A percentile compares a stretch with the other conserved stretches of the same genome.
phyloP scores from a whole-genome alignment of 2,329 filamentous ascomycete species.

The Diaporthe caulivora region DNA sequence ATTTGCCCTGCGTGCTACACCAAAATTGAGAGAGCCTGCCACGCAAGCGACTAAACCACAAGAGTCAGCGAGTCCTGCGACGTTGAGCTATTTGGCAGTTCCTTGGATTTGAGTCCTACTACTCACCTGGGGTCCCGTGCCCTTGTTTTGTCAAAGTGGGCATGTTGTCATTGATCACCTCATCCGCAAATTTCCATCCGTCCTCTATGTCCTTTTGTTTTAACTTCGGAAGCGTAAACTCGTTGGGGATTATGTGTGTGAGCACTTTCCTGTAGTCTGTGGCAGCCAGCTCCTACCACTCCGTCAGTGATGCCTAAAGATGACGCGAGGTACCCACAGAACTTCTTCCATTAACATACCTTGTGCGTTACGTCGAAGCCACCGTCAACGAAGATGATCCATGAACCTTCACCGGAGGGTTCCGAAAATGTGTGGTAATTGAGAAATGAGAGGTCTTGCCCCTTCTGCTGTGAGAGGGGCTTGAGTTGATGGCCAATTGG shows the following conservation, averaged over 20 bases:
- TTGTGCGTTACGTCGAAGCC: constrained; percentile 24
- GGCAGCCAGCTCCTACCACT: background rate
- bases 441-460: background rate
- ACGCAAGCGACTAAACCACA: constrained; percentile 13
- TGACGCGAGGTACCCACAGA: background rate
- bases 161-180: constrained; percentile 20
- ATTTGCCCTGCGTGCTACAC: constrained; percentile 16
- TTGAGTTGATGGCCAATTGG: constrained; percentile 6
- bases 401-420: constrained; percentile 15
- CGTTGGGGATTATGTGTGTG: background rate
- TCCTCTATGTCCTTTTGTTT: background rate
- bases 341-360: constrained; percentile 1
- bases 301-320: background rate
- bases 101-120: too few relatives aligned
- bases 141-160: background rate
- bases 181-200: background rate
- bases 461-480: constrained; percentile 34
- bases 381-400: constrained; percentile 27
- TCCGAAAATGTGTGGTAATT: constrained; percentile 28
- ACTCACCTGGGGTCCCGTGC: constrained; percentile 22
- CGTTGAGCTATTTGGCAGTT: too few relatives aligned
- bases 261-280: constrained; percentile 19
- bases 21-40: background rate
- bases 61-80: background rate
- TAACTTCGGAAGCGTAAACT: constrained; percentile 11